Conservation (phyloP, 306 rosid species). For the Ceratonia siliqua region DNA sequence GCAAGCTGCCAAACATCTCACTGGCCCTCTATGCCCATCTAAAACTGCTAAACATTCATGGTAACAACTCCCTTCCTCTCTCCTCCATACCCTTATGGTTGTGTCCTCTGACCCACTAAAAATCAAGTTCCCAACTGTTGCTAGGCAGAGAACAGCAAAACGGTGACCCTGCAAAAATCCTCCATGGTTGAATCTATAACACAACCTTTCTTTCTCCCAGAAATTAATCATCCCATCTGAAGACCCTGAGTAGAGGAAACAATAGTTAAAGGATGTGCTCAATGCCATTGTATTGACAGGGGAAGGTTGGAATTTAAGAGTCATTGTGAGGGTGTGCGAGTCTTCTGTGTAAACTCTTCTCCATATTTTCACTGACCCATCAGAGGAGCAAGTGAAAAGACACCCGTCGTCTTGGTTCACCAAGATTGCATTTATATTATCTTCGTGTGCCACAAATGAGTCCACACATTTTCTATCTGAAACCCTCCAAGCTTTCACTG, state of each 20-base stretch:
- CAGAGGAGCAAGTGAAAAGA: slow-evolving; percentile 74
- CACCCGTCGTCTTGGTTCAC: slow-evolving; percentile 81
- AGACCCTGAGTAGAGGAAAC: slow-evolving; percentile 65
- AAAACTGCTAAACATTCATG: slow-evolving; percentile 73
- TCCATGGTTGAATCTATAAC: slow-evolving; percentile 69
- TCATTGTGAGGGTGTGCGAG: slow-evolving; percentile 74
- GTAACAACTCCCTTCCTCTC: slow-evolving; percentile 62
- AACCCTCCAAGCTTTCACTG: slow-evolving; percentile 67
- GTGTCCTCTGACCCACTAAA: slow-evolving; percentile 86
- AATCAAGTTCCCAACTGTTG: slow-evolving; percentile 61
- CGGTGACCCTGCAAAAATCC: slow-evolving; percentile 75
- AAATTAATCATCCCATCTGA: slow-evolving; percentile 68
- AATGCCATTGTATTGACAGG: slow-evolving; percentile 57
- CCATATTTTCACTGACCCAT: slow-evolving; percentile 74
- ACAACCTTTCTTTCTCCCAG: slow-evolving; percentile 70
- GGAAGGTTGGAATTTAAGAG: slow-evolving; percentile 59
- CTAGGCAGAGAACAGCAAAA: slow-evolving; percentile 63
- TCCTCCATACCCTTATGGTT: slow-evolving; percentile 68
- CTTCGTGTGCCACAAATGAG: slow-evolving; percentile 65
- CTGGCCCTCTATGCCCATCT: slow-evolving; percentile 85
- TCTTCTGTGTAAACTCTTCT: slow-evolving; percentile 67
- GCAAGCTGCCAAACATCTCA: slow-evolving; percentile 66
- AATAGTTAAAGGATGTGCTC: slow-evolving; percentile 45
- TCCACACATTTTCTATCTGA: slow-evolving; percentile 53
- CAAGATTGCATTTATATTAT: slow-evolving; percentile 45